Base-by-base conservation (phyloP, 768 basidiomycete species). In the Lactarius indigo region DNA sequence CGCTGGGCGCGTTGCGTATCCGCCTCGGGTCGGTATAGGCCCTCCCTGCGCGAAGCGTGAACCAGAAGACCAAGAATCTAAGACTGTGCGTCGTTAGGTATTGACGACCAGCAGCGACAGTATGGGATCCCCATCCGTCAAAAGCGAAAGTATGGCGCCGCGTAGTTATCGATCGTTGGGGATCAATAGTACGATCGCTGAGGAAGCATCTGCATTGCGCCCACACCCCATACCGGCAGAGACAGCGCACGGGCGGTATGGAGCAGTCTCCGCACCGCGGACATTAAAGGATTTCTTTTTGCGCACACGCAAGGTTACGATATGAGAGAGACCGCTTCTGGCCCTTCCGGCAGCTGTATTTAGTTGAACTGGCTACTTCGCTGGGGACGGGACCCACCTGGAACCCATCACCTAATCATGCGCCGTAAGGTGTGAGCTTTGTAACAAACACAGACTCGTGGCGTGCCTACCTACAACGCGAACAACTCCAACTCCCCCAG, bases 101-200 rank as follows among this genome's bases (percentile, higher is more conserved):
- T 31, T 41, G 50, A 23, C 50, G n/a, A 50, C 47, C 10, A 13
- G 23, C 5, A 50, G 23, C 50, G 23, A 26, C 13, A 5, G 12
- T 28, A 7, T 6, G 5, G 50, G 26, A 26, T 12, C 12, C 26
- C 47, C n/a, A 23, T n/a, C 50, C 6, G 26, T 52, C 23, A 28
- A 26, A 13, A 13, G 47, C 5, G 13, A 50, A 8, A 50, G 7
- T 26, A 23, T 26, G 50, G 26, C n/a, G 23, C 50, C 12, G 26
- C 50, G 50, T 52, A 52, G 26, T 26, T 52, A 52, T 52, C 50
- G 50, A 52, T 52, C 50, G 50, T 52, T 52, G 50, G 50, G 50
- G 50, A 52, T 52, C 50, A 52, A n/a, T 26, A 15, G 42, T 15
- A 52, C 26, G 26, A 15, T 52, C 23, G 12, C 15, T n/a, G 50